Evolutionary conservation across 1,284 basidiomycete genomes (phyloP).

Genomic region (Microbotryum lychnidis-dioicae): DNA sequence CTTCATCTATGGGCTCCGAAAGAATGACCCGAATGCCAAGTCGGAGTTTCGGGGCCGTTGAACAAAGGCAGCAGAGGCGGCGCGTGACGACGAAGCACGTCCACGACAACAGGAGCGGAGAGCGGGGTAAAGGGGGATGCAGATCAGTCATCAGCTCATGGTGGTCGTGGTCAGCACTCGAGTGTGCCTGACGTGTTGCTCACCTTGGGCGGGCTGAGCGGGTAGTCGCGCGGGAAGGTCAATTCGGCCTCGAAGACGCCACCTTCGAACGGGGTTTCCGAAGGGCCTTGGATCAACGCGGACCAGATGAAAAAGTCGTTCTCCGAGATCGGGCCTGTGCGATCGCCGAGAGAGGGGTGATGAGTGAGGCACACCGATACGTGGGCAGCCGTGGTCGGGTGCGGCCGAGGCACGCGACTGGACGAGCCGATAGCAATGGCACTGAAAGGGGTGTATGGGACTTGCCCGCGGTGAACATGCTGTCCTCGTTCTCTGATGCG

Average conservation of each 20-base stretch:
- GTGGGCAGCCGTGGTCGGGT: no score
- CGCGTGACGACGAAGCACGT: no score
- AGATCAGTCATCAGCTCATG: not conserved
- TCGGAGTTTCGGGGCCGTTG: no score
- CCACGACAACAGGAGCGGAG: no score
- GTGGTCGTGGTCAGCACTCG: not conserved
- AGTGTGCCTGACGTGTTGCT: not conserved
- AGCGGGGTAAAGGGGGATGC: no score
- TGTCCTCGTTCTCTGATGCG: constrained; percentile 67
- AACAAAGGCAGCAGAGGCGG: no score
- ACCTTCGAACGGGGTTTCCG: constrained; percentile 94
- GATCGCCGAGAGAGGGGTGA: not conserved
- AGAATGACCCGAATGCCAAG: no score
- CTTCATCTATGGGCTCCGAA: constrained; percentile 54
- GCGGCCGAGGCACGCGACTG: no score
- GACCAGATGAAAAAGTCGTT: constrained; percentile 98
- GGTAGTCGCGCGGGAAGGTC: constrained; percentile 86
- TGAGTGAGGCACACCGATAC: constrained; percentile 2
- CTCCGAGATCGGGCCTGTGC: constrained; percentile 74
- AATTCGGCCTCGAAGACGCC: constrained; percentile 90
- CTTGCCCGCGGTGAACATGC: constrained; percentile 84
- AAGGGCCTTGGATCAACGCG: constrained; percentile 89
- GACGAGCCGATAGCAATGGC: not conserved
- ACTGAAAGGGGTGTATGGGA: not conserved
- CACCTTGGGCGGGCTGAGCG: constrained; percentile 81